Base-by-base conservation (phyloP, 2,329 filamentous ascomycete species). In the Zarea fungicola region DNA sequence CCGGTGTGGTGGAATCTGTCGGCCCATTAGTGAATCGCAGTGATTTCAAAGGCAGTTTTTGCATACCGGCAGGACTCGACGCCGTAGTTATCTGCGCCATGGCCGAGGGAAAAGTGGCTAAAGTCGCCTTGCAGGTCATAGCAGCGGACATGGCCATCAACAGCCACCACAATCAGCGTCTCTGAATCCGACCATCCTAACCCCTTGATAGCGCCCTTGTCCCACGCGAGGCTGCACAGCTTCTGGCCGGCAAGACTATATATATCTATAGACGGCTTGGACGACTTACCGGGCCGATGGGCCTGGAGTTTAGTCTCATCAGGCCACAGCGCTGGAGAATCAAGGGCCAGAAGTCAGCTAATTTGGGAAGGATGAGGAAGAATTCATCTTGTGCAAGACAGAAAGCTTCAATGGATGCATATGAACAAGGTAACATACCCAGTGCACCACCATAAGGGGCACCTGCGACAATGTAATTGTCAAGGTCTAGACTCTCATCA, bases 101-200 rank as follows among this genome's bases (percentile, higher is more conserved):
- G 85, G 47, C 92, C 93, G 0, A 99, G 75, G 1, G 88, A 91
- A 66, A 97, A 99, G 51, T 95, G 91, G 14, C 85, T 89, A 63
- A 99, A 99, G 63, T 97, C 92, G 54, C 87, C 89, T 65, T 96
- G 87, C n/a, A 99, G 72, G 61, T 93, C 88, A 64, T 90, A 96
- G 65, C 89, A 93, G 52, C 91, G 80, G 36, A 97, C 92, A 1
- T 84, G 92, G 21, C 93, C 93, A 62, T 99, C 92, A 46, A 87
- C 81, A 9, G 90, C 89, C 44, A 97, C 83, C 0, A 96, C 86
- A 4, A 99, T 73, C 40, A 99, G 77, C 63, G 87, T 86, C 74
- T 99, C 93, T 56, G 96, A 89, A 61, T 96, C 92, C 18, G 91
- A 96, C 93, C 93, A 99, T 28, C 93, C 93, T 18, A 99, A 76